Conservation (phyloP, 805 yeast genomes). For the Pichia sporocuriosa region DNA sequence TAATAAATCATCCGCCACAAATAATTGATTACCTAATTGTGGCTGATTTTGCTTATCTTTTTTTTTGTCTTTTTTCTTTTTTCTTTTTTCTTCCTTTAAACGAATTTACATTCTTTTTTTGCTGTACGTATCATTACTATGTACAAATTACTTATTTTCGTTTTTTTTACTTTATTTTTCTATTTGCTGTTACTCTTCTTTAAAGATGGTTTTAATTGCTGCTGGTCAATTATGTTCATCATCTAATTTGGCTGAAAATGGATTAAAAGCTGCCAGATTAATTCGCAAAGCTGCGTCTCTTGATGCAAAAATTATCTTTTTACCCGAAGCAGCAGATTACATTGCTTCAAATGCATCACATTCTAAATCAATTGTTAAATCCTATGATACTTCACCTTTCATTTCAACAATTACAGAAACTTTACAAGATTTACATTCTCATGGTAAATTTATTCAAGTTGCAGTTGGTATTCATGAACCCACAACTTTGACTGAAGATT, state of each 20-base stretch:
- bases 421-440: slow-evolving; percentile 34
- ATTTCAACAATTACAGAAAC: slow-evolving; percentile 38
- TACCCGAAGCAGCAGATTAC: slow-evolving; percentile 94
- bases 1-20: no score
- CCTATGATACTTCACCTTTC: slow-evolving; percentile 37
- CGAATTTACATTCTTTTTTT: no score
- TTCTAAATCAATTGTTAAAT: slow-evolving; percentile 51
- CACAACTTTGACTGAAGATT: slow-evolving; percentile 21
- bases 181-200: background rate
- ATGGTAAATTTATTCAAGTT: slow-evolving; percentile 47
- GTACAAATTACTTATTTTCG: background rate
- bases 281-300: slow-evolving; percentile 55
- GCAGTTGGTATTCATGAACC: slow-evolving; percentile 92
- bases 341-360: slow-evolving; percentile 64
- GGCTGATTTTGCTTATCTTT: no score
- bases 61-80: no score
- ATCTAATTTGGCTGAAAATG: slow-evolving; percentile 52
- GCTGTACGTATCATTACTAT: background rate
- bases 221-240: slow-evolving; percentile 85
- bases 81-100: background rate
- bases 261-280: slow-evolving; percentile 48
- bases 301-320: slow-evolving; percentile 63
- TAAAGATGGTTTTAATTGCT: slow-evolving; percentile 54
- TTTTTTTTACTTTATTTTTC: background rate
- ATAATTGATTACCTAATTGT: no score